Conservation (phyloP, 306 rosid genomes). For the Casuarina cunninghamiana region DNA sequence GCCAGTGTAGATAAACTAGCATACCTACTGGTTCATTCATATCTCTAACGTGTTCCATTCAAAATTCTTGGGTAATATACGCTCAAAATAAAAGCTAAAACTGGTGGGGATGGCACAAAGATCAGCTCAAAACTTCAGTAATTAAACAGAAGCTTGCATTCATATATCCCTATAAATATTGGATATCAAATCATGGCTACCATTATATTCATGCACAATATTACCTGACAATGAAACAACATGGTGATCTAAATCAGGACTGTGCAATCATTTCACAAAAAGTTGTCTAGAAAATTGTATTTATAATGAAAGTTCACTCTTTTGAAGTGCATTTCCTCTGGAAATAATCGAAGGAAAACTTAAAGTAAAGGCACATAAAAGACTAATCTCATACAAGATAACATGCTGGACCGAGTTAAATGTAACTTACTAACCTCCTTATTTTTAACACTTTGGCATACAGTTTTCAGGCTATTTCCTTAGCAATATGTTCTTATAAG, state of each 20-base stretch:
- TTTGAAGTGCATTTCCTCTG: no score
- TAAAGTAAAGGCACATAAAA: no score
- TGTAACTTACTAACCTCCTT: no score
- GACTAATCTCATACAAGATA: no score
- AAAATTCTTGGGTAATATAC: not conserved
- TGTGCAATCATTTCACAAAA: not conserved
- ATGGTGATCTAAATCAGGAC: not conserved
- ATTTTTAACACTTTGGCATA: no score
- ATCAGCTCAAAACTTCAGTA: not conserved
- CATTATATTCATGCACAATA: not conserved
- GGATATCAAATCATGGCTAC: not conserved
- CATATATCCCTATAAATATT: not conserved
- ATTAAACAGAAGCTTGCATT: not conserved
- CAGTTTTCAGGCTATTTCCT: no score
- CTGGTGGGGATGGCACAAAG: not conserved
- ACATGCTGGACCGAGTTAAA: no score
- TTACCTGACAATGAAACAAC: not conserved
- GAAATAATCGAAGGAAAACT: no score
- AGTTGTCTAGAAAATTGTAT: not conserved
- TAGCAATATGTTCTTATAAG: no score
- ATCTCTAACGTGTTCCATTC: not conserved
- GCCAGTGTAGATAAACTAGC: not conserved
- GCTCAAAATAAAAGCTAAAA: not conserved
- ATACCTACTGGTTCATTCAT: not conserved
- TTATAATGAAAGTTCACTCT: not conserved